phyloP scores from a whole-genome alignment of 495 filamentous ascomycete species.

The Massariosphaeria phaeospora region DNA sequence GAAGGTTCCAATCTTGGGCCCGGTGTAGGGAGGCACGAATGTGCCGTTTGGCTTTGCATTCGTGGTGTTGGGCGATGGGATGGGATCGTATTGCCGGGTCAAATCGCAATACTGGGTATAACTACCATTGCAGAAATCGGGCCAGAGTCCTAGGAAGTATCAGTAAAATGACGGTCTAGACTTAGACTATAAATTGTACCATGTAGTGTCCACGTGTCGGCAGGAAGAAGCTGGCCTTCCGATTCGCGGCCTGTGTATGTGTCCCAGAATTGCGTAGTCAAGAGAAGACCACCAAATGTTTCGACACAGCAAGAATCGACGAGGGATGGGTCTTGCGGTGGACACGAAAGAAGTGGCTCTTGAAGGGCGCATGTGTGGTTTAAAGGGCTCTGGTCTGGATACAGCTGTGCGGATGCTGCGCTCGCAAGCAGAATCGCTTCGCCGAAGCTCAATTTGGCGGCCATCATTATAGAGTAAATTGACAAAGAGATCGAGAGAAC shows the following conservation, averaged over 20 bases:
- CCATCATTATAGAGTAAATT: not conserved
- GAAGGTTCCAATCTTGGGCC: constrained; percentile 45
- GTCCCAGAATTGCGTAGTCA: constrained; percentile 51
- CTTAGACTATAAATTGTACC: too few relatives aligned
- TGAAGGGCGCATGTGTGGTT: constrained; percentile 45
- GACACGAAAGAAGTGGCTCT: constrained; percentile 45
- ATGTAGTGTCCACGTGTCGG: constrained; percentile 47
- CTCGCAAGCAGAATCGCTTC: not conserved
- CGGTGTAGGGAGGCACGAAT: constrained; percentile 45
- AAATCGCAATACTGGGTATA: constrained; percentile 55
- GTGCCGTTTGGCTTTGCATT: constrained; percentile 41
- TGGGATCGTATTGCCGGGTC: constrained; percentile 50
- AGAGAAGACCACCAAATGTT: constrained; percentile 49
- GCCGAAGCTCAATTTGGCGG: not conserved
- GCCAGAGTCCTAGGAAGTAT: too few relatives aligned
- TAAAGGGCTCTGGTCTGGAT: constrained; percentile 37
- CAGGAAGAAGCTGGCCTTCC: constrained; percentile 46
- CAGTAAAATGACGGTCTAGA: too few relatives aligned
- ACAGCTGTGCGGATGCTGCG: constrained; percentile 5
- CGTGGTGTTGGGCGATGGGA: constrained; percentile 50
- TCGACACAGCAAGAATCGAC: constrained; percentile 51
- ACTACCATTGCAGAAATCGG: constrained; percentile 47
- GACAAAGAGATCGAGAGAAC: constrained; percentile 1
- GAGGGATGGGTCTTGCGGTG: constrained; percentile 38
- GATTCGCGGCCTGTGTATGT: constrained; percentile 50